Percentiles rank a stretch among this genome's conserved stretches.
Evolutionary conservation across 129 eudicot genomes (phyloP).

Genomic region (Daucus carota): DNA sequence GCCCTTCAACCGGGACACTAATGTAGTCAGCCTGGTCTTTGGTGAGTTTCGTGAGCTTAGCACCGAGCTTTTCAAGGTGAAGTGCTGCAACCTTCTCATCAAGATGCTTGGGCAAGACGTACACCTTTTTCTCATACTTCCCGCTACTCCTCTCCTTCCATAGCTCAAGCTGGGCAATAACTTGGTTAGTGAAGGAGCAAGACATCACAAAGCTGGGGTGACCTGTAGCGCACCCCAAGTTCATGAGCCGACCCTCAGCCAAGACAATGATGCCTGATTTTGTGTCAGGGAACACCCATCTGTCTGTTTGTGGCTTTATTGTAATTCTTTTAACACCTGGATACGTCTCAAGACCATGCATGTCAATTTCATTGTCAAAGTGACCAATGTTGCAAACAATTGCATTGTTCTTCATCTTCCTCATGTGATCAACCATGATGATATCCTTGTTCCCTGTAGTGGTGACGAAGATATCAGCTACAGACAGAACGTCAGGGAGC

Average conservation of each 20-base stretch:
- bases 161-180: constrained; percentile 73
- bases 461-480: constrained; percentile 85
- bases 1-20: constrained; percentile 78
- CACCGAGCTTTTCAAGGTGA: constrained; percentile 82
- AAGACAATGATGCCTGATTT: constrained; percentile 61
- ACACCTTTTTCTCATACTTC: constrained; percentile 76
- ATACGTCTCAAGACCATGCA: constrained; percentile 91
- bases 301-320: constrained; percentile 89
- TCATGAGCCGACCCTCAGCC: constrained; percentile 95
- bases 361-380: constrained; percentile 94
- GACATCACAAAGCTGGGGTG: constrained; percentile 97
- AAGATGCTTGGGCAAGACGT: constrained; percentile 84
- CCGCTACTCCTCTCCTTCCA: constrained; percentile 62
- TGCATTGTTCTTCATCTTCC: constrained; percentile 94
- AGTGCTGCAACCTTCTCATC: constrained; percentile 97
- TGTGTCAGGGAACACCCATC: constrained; percentile 91
- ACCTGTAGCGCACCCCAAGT: constrained; percentile 95
- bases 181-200: constrained; percentile 92
- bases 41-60: constrained; percentile 66
- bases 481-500: constrained; percentile 59
- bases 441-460: constrained; percentile 99
- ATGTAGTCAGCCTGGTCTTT: constrained; percentile 93
- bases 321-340: constrained; percentile 84
- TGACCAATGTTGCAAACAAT: constrained; percentile 98
- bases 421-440: constrained; percentile 87